phyloP scores from a whole-genome alignment of 106 monocot species.

The Triglochin maritima region DNA sequence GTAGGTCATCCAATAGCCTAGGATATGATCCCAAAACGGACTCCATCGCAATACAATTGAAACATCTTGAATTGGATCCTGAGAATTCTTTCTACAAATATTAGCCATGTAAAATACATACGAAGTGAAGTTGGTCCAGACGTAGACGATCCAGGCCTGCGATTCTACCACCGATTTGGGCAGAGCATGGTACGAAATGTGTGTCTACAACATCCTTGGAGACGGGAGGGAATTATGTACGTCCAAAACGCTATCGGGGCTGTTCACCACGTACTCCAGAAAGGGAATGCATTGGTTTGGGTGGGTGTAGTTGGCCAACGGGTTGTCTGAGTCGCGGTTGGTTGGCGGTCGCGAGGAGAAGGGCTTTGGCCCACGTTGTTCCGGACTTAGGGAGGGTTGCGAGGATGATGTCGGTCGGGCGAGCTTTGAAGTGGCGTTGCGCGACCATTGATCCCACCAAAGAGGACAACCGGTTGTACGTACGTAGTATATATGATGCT shows the following conservation, averaged over 20 bases:
- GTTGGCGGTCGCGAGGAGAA: conserved; percentile 8
- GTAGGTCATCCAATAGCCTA: conserved; percentile 4
- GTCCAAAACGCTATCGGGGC: not conserved
- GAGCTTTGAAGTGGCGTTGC: not conserved
- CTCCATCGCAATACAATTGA: not conserved
- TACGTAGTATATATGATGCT: not conserved
- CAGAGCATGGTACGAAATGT: not conserved
- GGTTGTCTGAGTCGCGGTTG: not conserved
- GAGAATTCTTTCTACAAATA: not conserved
- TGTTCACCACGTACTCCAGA: not conserved
- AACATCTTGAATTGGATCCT: not conserved
- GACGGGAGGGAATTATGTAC: not conserved
- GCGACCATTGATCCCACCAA: not conserved
- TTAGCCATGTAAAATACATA: not conserved
- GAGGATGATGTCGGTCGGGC: conserved; percentile 17
- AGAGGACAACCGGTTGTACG: not conserved
- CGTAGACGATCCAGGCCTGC: conserved; percentile 4
- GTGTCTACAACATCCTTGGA: not conserved
- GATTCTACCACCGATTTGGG: not conserved
- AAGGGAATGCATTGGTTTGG: not conserved
- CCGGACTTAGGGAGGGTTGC: conserved; percentile 22
- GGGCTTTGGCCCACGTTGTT: conserved; percentile 25
- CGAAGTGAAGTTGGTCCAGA: not conserved
- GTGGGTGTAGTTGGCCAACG: not conserved
- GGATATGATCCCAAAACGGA: not conserved